Evolutionary conservation across 352 stramenopile genomes (phyloP), one percentile per base, ranked within the genome.

Genomic region (Pythium oligandrum): DNA sequence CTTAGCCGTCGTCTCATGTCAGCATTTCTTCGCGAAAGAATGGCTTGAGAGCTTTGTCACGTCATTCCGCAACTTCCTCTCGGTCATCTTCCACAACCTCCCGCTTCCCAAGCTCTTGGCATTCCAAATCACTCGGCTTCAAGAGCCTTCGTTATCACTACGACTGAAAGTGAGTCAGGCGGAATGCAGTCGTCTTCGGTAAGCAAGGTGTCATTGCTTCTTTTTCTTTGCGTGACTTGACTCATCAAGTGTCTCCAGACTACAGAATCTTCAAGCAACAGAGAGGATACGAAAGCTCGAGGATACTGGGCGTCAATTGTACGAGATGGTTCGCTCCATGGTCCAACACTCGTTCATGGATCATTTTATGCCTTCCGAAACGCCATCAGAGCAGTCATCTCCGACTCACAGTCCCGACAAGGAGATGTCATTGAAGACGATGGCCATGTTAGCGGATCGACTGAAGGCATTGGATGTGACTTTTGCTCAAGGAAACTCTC

Each of bases 1-100:
- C 38, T 12, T 12, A 42, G 7, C 38, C 7, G 9, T 30, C 43
- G 9, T 48, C 43, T 48, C 8, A 8, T 8, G 7, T 42, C 7
- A 12, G 12, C 38, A 42, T 36, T n/a, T 86, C 65, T 93, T 93
- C 57, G 62, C 70, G 4, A 76, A 80, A 32, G 60, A 84, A 30
- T 93, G 83, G 83, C 59, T 90, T 17, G 79, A 88, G 33, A 65
- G 70, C 0, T 86, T 90, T 40, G 64, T 88, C 35, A 76, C 77
- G 43, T 88, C 79, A 17, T 79, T 93, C 40, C 79, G 83, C 35
- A 93, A 93, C 53, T 90, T 93, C 38, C 33, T 93, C 44, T 75
- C 74, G 56, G 61, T 88, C n/a, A 75, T 93, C 11, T 93, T 93
- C 34, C 67, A 73, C 5, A 87, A 73, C 48, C 55, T 93, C 11